Evolutionary conservation across 805 yeast species (phyloP).

Genomic region (Soucietia sequanensis): DNA sequence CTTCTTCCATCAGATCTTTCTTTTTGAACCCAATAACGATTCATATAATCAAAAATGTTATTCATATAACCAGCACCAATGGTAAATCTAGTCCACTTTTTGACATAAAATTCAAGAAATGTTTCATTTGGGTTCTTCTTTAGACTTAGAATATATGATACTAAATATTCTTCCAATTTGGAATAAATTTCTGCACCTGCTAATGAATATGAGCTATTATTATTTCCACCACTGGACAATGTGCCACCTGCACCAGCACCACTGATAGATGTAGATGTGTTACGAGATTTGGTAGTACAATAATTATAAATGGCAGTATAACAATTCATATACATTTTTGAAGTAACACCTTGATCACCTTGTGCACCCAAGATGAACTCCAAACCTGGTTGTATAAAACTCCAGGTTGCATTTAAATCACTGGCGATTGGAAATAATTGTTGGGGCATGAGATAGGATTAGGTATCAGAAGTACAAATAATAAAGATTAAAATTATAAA

Average conservation of each 20-base stretch:
- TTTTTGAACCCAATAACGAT: slow-evolving; percentile 96
- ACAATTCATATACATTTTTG: slow-evolving; percentile 79
- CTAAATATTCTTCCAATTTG: slow-evolving; percentile 66
- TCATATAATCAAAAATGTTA: slow-evolving; percentile 92
- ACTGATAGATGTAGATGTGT: slow-evolving; percentile 27
- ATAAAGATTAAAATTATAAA: no score
- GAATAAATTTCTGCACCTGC: slow-evolving; percentile 90
- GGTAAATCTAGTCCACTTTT: slow-evolving; percentile 84
- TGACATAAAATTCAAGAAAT: slow-evolving; percentile 78
- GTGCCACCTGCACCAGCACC: slow-evolving; percentile 8
- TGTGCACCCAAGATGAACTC: slow-evolving; percentile 67
- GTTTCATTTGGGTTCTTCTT: slow-evolving; percentile 56
- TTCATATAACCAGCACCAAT: slow-evolving; percentile 90
- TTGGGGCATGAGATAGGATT: no score
- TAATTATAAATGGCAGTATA: slow-evolving; percentile 92
- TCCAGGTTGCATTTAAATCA: slow-evolving; percentile 72
- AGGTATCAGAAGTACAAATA: no score
- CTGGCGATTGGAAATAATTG: slow-evolving; percentile 51
- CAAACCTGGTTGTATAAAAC: slow-evolving; percentile 73
- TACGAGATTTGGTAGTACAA: slow-evolving; percentile 77
- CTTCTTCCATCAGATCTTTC: slow-evolving; percentile 92
- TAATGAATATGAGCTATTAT: slow-evolving; percentile 43
- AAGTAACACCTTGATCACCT: slow-evolving; percentile 63
- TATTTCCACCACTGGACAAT: slow-evolving; percentile 13
- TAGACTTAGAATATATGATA: slow-evolving; percentile 53